Conservation (phyloP, 371 early-diverging fungal species). For the Rhizopus stolonifer region DNA sequence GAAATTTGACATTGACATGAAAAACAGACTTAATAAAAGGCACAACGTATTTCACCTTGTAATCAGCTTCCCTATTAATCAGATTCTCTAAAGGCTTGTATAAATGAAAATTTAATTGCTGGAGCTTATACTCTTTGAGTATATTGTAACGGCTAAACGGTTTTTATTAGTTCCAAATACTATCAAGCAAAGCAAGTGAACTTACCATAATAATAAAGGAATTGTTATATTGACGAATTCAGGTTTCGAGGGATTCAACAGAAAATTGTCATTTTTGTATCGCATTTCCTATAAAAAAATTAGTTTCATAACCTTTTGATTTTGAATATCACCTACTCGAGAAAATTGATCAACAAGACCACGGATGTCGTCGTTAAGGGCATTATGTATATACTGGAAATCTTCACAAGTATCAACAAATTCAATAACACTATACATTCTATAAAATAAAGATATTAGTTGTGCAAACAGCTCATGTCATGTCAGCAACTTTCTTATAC, state of each 20-base stretch:
- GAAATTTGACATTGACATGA: constrained; percentile 10
- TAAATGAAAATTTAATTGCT: constrained; percentile 3
- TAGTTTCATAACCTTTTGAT: neutral
- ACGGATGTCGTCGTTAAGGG: constrained; percentile 1
- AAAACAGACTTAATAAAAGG: constrained; percentile 47
- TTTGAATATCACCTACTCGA: constrained; percentile 2
- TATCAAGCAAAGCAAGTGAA: constrained; percentile 8
- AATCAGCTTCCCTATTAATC: constrained; percentile 5
- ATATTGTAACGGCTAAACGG: constrained; percentile 4
- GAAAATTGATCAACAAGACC: constrained; percentile 2
- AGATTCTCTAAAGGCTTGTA: constrained; percentile 2
- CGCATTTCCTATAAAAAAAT: neutral
- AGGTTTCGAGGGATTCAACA: constrained; percentile 6
- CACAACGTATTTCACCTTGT: constrained; percentile 89
- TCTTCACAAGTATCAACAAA: neutral
- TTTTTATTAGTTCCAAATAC: neutral
- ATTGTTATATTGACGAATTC: constrained; percentile 4
- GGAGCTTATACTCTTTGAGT: constrained; percentile 3
- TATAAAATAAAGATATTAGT: constrained; percentile 5
- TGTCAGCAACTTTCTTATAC: no score
- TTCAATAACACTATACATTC: neutral
- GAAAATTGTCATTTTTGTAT: neutral
- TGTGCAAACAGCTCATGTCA: neutral
- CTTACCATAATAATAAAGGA: constrained; percentile 1
- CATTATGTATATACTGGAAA: neutral